A percentile compares a stretch with the other conserved stretches of the same genome.
Evolutionary conservation across 2,329 filamentous ascomycete species (phyloP).

Genomic region (Exophiala lecanii-corni): DNA sequence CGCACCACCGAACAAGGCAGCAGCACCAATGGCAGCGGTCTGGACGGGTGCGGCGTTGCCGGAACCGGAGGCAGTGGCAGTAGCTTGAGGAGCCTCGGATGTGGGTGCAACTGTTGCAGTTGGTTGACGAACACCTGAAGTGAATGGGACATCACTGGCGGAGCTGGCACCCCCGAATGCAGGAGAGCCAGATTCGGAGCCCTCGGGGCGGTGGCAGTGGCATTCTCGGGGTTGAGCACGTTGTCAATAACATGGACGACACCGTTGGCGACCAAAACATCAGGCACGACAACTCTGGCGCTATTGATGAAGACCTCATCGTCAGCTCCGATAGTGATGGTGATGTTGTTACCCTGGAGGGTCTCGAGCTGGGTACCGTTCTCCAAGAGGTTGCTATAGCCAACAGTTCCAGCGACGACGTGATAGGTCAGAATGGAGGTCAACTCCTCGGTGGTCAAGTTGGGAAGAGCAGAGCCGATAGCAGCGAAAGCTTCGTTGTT

Average conservation of each 20-base stretch:
- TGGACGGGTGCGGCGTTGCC: conserved; percentile 22
- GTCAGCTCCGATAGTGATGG: conserved; percentile 41
- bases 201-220: conserved; percentile 41
- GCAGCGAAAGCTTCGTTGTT: conserved; percentile 56
- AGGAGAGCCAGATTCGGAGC: conserved; percentile 43
- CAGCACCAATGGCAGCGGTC: conserved; percentile 26
- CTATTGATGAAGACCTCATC: conserved; percentile 48
- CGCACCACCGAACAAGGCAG: conserved; percentile 23
- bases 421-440: conserved; percentile 59
- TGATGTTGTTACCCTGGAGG: conserved; percentile 47
- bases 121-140: conserved; percentile 47
- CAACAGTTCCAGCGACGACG: conserved; percentile 49
- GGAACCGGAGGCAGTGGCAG: conserved; percentile 5
- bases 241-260: conserved; percentile 57
- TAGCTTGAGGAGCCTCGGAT: conserved; percentile 6
- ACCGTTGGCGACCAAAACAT: conserved; percentile 51
- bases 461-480: conserved; percentile 51
- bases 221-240: conserved; percentile 55
- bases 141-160: conserved; percentile 50
- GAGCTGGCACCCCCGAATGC: conserved; percentile 53
- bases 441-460: conserved; percentile 47
- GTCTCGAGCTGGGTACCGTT: conserved; percentile 33
- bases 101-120: conserved; percentile 27
- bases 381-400: conserved; percentile 50
- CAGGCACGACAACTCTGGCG: conserved; percentile 46